Percentiles rank a stretch among this genome's conserved stretches.
Evolutionary conservation across 179 eudicot genomes (phyloP).

Genomic region (Vitellaria paradoxa): DNA sequence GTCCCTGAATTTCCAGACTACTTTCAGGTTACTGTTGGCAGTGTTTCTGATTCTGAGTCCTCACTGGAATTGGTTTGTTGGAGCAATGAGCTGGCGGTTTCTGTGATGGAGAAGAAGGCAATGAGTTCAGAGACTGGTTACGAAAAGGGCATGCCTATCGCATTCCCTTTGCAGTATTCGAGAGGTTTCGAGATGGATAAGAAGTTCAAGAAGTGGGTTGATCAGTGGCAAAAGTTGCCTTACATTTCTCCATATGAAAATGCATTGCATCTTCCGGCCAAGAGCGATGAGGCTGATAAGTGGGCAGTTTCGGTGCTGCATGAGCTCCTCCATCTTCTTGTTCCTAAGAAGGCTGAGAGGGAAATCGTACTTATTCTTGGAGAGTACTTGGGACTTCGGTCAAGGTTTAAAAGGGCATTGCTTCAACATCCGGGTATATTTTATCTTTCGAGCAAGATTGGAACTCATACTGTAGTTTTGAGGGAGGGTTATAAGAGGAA

Average conservation of each 20-base stretch:
- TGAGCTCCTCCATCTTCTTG: slow-evolving; percentile 63
- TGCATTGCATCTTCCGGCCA: slow-evolving; percentile 40
- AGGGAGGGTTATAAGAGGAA: slow-evolving; percentile 83
- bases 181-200: slow-evolving; percentile 79
- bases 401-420: slow-evolving; percentile 76
- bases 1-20: slow-evolving; percentile 85
- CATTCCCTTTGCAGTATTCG: slow-evolving; percentile 54
- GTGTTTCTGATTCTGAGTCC: slow-evolving; percentile 19
- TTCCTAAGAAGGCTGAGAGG: slow-evolving; percentile 72
- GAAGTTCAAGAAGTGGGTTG: slow-evolving; percentile 72
- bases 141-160: slow-evolving; percentile 47
- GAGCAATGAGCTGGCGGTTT: slow-evolving; percentile 63
- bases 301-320: slow-evolving; percentile 79
- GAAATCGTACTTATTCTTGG: slow-evolving; percentile 62
- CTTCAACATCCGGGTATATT: slow-evolving; percentile 90
- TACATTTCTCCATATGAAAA: slow-evolving; percentile 81
- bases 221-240: slow-evolving; percentile 85
- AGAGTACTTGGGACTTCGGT: slow-evolving; percentile 63
- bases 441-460: slow-evolving; percentile 69
- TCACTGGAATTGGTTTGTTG: slow-evolving; percentile 77
- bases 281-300: slow-evolving; percentile 61
- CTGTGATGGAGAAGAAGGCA: slow-evolving; percentile 52
- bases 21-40: slow-evolving; percentile 46
- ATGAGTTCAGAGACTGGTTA: slow-evolving; percentile 20
- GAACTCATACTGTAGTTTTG: slow-evolving; percentile 76